Conservation (phyloP, 306 rosid species). For the Trifolium pratense region DNA sequence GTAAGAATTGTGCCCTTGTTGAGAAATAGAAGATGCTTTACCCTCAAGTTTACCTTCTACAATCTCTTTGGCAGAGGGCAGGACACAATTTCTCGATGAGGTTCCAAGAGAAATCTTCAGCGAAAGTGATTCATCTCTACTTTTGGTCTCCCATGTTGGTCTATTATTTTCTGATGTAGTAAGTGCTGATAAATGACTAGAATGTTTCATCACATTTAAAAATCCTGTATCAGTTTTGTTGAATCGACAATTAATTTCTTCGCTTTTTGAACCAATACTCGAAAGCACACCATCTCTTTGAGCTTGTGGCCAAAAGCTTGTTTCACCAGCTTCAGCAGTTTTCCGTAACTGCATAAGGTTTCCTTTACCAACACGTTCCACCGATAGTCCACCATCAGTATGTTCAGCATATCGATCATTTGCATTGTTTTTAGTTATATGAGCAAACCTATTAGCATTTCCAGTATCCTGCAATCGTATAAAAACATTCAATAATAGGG, state of each 20-base stretch:
- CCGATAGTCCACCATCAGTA: slow-evolving; percentile 46
- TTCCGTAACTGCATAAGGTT: slow-evolving; percentile 67
- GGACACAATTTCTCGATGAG: slow-evolving; percentile 55
- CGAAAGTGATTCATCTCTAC: slow-evolving; percentile 48
- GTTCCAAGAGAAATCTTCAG: slow-evolving; percentile 68
- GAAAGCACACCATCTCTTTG: slow-evolving; percentile 54
- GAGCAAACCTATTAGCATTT: slow-evolving; percentile 48
- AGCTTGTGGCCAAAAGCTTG: slow-evolving; percentile 51
- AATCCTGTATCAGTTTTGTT: slow-evolving; percentile 54
- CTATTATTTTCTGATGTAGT: slow-evolving; percentile 51
- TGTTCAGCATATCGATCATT: slow-evolving; percentile 48
- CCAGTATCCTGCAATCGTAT: slow-evolving; percentile 54
- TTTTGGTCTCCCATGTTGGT: slow-evolving; percentile 56
- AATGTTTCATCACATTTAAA: slow-evolving; percentile 53
- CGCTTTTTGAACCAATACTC: slow-evolving; percentile 48
- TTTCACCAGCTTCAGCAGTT: slow-evolving; percentile 67
- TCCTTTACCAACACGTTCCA: slow-evolving; percentile 59
- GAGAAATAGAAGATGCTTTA: slow-evolving; percentile 57
- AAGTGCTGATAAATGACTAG: slow-evolving; percentile 50
- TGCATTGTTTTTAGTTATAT: slow-evolving; percentile 47
- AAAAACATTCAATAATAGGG: slow-evolving; percentile 31
- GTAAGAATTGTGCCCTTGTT: slow-evolving; percentile 59
- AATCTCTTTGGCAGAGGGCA: slow-evolving; percentile 57
- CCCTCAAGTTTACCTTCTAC: slow-evolving; percentile 62
- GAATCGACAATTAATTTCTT: slow-evolving; percentile 44